phyloP scores from a whole-genome alignment of 1,284 basidiomycete species.

The Cutaneotrichosporon sp. region DNA sequence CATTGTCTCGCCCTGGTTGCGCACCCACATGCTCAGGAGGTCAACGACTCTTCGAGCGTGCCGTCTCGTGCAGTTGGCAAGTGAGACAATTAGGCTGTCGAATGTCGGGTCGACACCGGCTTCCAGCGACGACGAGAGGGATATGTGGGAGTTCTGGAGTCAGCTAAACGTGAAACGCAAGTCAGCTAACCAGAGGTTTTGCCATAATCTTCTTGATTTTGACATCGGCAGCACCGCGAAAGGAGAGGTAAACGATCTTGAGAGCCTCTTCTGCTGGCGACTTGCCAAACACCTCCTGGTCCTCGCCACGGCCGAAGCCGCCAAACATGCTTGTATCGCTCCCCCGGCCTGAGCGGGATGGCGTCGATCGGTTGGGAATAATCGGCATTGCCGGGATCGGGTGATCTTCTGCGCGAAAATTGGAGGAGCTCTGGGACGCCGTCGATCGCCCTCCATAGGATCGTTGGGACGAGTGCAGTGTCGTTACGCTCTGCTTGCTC shows the following conservation, averaged over 20 bases:
- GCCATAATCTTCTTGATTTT: constrained; percentile 70
- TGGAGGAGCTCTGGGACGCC: constrained; percentile 39
- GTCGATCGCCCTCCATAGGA: constrained; percentile 36
- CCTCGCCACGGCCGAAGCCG: constrained; percentile 21
- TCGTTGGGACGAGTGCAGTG: constrained; percentile 30
- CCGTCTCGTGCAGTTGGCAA: constrained; percentile 80
- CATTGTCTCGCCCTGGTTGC: constrained; percentile 65
- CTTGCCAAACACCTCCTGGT: constrained; percentile 31
- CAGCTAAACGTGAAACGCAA: constrained; percentile 3
- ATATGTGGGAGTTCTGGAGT: constrained; percentile 61
- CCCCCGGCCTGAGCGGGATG: constrained; percentile 34
- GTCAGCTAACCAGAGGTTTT: constrained; percentile 56
- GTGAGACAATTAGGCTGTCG: constrained; percentile 71
- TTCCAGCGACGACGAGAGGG: constrained; percentile 63
- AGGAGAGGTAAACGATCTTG: constrained; percentile 77
- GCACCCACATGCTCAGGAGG: constrained; percentile 80
- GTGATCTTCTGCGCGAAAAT: constrained; percentile 37
- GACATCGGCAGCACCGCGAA: constrained; percentile 67
- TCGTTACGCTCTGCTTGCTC: constrained; percentile 34
- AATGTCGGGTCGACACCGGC: constrained; percentile 67
- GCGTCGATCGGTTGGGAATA: constrained; percentile 33
- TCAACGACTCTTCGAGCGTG: constrained; percentile 80
- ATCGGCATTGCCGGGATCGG: constrained; percentile 38
- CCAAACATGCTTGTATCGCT: constrained; percentile 40
- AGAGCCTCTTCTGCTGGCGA: constrained; percentile 81